Base-by-base conservation (phyloP, 164 flowering plant genomes). In the Protea cynaroides region DNA sequence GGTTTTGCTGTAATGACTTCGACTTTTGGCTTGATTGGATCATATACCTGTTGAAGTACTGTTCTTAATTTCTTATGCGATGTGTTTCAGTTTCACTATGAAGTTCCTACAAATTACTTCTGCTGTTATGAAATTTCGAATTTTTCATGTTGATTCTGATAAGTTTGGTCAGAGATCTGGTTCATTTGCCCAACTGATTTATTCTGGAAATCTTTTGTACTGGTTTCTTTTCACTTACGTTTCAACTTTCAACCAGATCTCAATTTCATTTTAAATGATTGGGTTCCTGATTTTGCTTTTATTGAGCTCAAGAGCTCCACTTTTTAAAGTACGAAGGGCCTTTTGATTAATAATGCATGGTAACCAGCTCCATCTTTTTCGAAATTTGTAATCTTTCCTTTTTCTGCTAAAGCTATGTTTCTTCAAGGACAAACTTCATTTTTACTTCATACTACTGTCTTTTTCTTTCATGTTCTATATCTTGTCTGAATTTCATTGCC, bases 331-430 rank as follows among this genome's bases (percentile, higher is more conserved):
- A 23, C 46, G 52, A 52, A 59, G 54, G 37, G 21, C n/a, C 40
- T 67, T 63, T 72, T 44, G 34, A 63, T 60, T 51, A 44, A 25
- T 69, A 38, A 58, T 51, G 17, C 50, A 54, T 51, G 50, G 5
- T 29, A 56, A 55, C 51, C 56, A n/a, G 65, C 55, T 65, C 58
- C 55, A 64, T 64, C 59, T 51, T 53, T 55, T 54, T 64, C 13
- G 67, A 37, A 63, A 52, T 38, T 25, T 64, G 65, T 54, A 47
- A 50, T 63, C 65, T 47, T 25, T 54, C 21, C 6, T 21, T 53
- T 60, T 70, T 53, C 19, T 61, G 50, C 23, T 62, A 54, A 46
- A 46, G n/a, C 54, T 40, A 52, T 58, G 64, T 59, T 64, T 63
- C 67, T 64, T 63, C n/a, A 51, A 43, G 22, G 15, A 52, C 43